Evolutionary conservation across 495 filamentous ascomycete genomes (phyloP).

Genomic region (Durotheca rogersii): DNA sequence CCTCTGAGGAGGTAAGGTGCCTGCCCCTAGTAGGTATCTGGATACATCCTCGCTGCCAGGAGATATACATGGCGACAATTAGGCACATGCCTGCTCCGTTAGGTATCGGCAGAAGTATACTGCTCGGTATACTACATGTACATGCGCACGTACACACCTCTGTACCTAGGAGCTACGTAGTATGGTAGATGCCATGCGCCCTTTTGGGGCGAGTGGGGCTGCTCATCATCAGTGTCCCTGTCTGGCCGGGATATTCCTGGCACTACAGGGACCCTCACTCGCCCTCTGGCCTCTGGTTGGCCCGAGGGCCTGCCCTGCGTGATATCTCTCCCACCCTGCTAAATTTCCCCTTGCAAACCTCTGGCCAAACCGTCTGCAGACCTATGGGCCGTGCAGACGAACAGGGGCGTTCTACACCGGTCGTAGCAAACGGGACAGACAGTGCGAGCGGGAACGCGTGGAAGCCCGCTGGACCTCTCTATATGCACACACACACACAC

Average conservation of each 20-base stretch:
- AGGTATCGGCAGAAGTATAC: too few relatives aligned
- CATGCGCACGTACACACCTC: too few relatives aligned
- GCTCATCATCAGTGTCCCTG: conserved; percentile 13
- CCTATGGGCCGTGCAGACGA: conserved; percentile 3
- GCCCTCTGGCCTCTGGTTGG: conserved; percentile 18
- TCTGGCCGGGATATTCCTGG: conserved; percentile 19
- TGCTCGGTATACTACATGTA: too few relatives aligned
- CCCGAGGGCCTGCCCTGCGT: conserved; percentile 20
- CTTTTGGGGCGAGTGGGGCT: conserved; percentile 21
- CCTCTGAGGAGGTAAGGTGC: too few relatives aligned
- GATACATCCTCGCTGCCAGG: too few relatives aligned
- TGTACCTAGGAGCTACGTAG: too few relatives aligned
- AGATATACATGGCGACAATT: too few relatives aligned
- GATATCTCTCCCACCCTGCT: conserved; percentile 21
- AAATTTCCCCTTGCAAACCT: too few relatives aligned
- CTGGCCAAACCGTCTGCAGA: conserved; percentile 12
- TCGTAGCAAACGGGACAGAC: conserved; percentile 26
- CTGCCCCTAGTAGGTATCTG: too few relatives aligned
- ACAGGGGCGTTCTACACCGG: conserved; percentile 18
- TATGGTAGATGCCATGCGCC: conserved; percentile 20
- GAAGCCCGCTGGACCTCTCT: neutral
- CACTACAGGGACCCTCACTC: conserved; percentile 21
- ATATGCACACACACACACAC: neutral
- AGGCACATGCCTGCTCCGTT: too few relatives aligned
- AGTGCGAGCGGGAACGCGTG: conserved; percentile 16